phyloP scores from a whole-genome alignment of 768 basidiomycete species.

The Boletus huronensis region DNA sequence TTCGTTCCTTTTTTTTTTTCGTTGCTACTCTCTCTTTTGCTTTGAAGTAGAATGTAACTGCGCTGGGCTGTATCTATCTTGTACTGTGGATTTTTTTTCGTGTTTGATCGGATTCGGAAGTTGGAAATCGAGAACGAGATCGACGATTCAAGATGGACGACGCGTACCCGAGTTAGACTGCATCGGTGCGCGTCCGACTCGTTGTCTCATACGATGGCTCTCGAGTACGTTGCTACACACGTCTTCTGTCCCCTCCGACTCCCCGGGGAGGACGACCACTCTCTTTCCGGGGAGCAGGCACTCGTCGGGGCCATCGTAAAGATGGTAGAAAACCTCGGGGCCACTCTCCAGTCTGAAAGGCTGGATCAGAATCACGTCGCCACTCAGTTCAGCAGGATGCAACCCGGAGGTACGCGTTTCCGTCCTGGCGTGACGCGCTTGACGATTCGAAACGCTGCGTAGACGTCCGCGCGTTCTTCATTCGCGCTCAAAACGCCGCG shows the following conservation, averaged over 20 bases:
- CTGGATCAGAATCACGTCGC: background rate
- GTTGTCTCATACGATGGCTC: no score
- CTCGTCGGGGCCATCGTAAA: constrained; percentile 23
- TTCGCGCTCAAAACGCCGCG: constrained; percentile 48
- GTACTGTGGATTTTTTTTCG: constrained; percentile 16
- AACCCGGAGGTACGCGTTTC: constrained; percentile 20
- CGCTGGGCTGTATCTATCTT: constrained; percentile 22
- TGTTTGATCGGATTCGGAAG: no score
- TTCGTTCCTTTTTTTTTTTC: background rate
- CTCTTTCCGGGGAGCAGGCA: constrained; percentile 19
- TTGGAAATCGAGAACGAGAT: no score
- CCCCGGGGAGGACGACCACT: constrained; percentile 34
- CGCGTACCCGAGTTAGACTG: no score
- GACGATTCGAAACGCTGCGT: background rate
- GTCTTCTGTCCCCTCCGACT: constrained; percentile 40
- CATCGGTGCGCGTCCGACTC: no score
- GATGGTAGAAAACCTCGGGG: constrained; percentile 23
- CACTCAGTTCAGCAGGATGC: constrained; percentile 18
- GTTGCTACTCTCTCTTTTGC: background rate
- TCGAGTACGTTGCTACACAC: constrained; percentile 36
- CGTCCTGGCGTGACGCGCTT: no score
- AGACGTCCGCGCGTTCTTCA: constrained; percentile 39
- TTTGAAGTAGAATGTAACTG: constrained; percentile 14
- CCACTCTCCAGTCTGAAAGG: constrained; percentile 5
- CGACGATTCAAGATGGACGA: no score